A percentile compares a stretch with the other conserved stretches of the same genome.
phyloP scores from a whole-genome alignment of 257 asterid genomes.

The Cruciata laevipes region DNA sequence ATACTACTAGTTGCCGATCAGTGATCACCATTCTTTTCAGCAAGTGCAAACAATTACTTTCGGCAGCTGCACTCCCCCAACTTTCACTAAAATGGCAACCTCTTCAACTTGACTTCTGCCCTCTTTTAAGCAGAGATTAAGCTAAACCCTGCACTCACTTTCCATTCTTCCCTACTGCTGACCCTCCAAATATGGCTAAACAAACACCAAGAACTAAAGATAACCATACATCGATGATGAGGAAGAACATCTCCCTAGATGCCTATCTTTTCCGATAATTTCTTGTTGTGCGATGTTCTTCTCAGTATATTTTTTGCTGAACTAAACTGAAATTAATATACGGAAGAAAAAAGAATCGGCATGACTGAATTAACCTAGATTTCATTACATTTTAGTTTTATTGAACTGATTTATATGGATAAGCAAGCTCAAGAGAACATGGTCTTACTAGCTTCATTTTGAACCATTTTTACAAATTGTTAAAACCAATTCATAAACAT shows the following conservation, averaged over 20 bases:
- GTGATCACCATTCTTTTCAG: background rate
- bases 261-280: background rate
- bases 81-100: background rate
- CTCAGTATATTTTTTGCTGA: too few species aligned
- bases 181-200: background rate
- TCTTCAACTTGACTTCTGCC: background rate
- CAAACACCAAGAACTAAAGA: background rate
- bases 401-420: too few species aligned
- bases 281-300: too few species aligned
- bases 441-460: too few species aligned
- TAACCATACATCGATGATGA: background rate
- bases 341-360: too few species aligned
- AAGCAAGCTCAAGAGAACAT: too few species aligned
- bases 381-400: too few species aligned
- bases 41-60: background rate
- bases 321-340: too few species aligned
- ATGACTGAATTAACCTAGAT: too few species aligned
- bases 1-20: too few species aligned
- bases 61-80: slow-evolving; percentile 3
- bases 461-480: too few species aligned
- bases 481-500: too few species aligned
- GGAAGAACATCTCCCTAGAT: background rate
- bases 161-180: background rate
- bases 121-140: background rate
- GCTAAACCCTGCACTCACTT: background rate